phyloP scores from a whole-genome alignment of 495 filamentous ascomycete species.

The Penicillium cosmopolitanum region DNA sequence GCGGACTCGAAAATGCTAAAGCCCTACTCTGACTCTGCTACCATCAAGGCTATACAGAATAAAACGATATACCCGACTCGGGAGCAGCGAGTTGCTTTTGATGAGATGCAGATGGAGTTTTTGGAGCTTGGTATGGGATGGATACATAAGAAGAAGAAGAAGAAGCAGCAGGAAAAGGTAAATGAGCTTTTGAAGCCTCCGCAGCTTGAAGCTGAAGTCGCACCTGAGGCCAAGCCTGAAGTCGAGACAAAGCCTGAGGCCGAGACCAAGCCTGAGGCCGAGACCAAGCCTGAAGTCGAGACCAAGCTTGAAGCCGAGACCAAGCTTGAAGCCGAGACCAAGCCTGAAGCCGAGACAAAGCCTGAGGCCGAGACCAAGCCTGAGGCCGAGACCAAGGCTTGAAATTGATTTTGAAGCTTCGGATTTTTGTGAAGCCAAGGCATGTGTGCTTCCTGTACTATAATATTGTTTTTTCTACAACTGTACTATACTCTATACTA shows the following conservation, averaged over 20 bases:
- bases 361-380: background rate
- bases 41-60: slow-evolving; percentile 17
- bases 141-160: background rate
- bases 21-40: slow-evolving; percentile 35
- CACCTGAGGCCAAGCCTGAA: background rate
- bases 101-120: slow-evolving; percentile 14
- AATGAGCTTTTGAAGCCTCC: background rate
- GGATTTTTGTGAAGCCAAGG: background rate
- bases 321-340: background rate
- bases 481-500: slow-evolving; percentile 31
- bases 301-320: slow-evolving; percentile 1
- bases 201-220: background rate
- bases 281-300: background rate
- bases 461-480: background rate
- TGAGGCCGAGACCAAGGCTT: background rate
- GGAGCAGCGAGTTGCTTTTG: slow-evolving; percentile 26
- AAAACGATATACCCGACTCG: slow-evolving; percentile 27
- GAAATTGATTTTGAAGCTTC: background rate
- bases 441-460: background rate
- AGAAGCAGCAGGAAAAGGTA: background rate
- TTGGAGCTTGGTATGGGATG: background rate
- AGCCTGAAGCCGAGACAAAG: background rate
- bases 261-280: background rate
- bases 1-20: slow-evolving; percentile 32
- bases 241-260: background rate